Conservation (phyloP, 1,284 basidiomycete genomes). For the Cryptococcus sp. region DNA sequence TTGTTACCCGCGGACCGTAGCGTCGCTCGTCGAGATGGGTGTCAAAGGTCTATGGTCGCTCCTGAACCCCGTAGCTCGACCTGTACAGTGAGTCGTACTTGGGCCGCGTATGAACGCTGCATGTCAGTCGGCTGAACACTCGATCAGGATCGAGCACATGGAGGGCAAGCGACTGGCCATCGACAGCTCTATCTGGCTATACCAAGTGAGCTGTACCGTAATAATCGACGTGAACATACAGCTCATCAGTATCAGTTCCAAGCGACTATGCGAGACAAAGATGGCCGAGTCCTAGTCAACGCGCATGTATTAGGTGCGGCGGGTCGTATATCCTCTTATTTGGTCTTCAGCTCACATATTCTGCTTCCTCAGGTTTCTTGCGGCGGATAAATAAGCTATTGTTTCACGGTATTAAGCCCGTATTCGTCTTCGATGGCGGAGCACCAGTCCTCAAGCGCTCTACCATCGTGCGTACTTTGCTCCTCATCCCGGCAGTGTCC, state of each 20-base stretch:
- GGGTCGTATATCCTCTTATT: background rate
- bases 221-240: background rate
- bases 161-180: constrained; percentile 91
- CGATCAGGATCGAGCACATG: constrained; percentile 76
- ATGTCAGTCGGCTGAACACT: background rate
- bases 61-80: constrained; percentile 83
- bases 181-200: constrained; percentile 99
- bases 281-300: constrained; percentile 85
- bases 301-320: constrained; percentile 82
- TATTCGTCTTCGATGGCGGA: constrained; percentile 96
- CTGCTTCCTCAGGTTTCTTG: constrained; percentile 61
- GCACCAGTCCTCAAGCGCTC: constrained; percentile 82
- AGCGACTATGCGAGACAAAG: constrained; percentile 97
- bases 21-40: constrained; percentile 65
- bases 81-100: constrained; percentile 67
- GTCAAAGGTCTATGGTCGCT: constrained; percentile 93
- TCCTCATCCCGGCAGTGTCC: background rate
- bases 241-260: constrained; percentile 69
- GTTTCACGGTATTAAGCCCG: constrained; percentile 94
- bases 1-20: background rate
- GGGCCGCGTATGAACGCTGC: constrained; percentile 6
- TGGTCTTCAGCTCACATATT: background rate
- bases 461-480: constrained; percentile 69
- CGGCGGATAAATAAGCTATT: constrained; percentile 90
- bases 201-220: constrained; percentile 55